Evolutionary conservation across 2,329 filamentous ascomycete species (phyloP), one percentile per base, ranked within the genome.

Genomic region (Exophiala phaeomuriformis): DNA sequence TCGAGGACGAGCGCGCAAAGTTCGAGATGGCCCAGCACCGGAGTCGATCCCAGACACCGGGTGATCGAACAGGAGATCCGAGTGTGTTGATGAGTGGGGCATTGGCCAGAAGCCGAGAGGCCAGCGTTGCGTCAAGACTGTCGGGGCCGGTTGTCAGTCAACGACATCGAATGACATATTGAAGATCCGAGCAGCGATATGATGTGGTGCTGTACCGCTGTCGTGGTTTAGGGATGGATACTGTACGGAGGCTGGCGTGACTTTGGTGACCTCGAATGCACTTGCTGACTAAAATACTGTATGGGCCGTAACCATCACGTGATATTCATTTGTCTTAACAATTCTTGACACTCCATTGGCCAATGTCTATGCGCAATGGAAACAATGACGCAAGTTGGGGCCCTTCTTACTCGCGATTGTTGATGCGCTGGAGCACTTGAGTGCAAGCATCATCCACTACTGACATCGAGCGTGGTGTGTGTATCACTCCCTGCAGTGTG

Each of bases 1-100:
- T 80, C 44, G 74, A 76, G 5, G 74, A 79, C 55, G 81, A 85
- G 65, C 71, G 64, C 37, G 64, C 63, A 64, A 29, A 55, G 61
- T 57, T 69, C 62, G 68, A 72, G 61, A 47, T 58, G 52, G 61
- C 70, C 52, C 66, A 69, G 61, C 64, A 67, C 60, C 35, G 56
- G 61, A 62, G 66, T 59, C 52, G 70, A 68, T 63, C 69, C 42
- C 43, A 50, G 43, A 55, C 51, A 1, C 51, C 52, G 4, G 55
- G 49, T 3, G 46, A 45, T 35, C 32, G 29, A 30, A 40, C 40
- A 35, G 33, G 33, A 35, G 33, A 35, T 27, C 4, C 39, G 7
- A 35, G 35, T 12, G 42, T 40, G 43, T 32, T 59, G 44, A 61
- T 61, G 61, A 60, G 55, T 43, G 61, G 60, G 28, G 60, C 53